Evolutionary conservation across 768 basidiomycete species (phyloP).

Genomic region (Trametopsis cervina): DNA sequence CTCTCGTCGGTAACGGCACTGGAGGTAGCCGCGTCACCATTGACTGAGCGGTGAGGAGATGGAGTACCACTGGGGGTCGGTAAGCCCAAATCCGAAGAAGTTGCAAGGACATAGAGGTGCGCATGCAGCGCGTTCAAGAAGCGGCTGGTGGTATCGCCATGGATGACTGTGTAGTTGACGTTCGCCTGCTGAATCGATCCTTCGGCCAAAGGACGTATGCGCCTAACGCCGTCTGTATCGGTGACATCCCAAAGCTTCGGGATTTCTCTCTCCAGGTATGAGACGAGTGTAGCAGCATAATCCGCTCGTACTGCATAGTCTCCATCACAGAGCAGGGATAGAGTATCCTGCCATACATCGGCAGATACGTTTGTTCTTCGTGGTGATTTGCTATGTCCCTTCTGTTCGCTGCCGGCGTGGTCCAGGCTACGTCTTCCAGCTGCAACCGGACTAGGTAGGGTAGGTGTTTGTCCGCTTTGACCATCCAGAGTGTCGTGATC

Average conservation of each 20-base stretch:
- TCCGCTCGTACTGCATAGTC: conserved; percentile 75
- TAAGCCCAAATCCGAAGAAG: conserved; percentile 56
- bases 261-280: conserved; percentile 74
- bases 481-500: conserved; percentile 15
- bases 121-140: conserved; percentile 80
- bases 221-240: conserved; percentile 40
- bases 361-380: conserved; percentile 64
- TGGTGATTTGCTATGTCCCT: conserved; percentile 32
- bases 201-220: conserved; percentile 39
- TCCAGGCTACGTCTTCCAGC: neutral
- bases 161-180: conserved; percentile 40
- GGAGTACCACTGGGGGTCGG: conserved; percentile 31
- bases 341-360: conserved; percentile 87
- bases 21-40: conserved; percentile 14
- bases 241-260: conserved; percentile 49
- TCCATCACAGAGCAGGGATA: conserved; percentile 75
- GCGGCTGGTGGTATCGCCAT: conserved; percentile 57
- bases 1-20: conserved; percentile 20
- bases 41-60: conserved; percentile 29
- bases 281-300: conserved; percentile 65
- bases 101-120: conserved; percentile 73
- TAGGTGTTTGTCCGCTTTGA: neutral
- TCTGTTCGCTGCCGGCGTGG: neutral
- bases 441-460: conserved; percentile 9
- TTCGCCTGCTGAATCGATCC: conserved; percentile 41